Conservation (phyloP, 73 alveolate species). For the Paramecium pentaurelia region DNA sequence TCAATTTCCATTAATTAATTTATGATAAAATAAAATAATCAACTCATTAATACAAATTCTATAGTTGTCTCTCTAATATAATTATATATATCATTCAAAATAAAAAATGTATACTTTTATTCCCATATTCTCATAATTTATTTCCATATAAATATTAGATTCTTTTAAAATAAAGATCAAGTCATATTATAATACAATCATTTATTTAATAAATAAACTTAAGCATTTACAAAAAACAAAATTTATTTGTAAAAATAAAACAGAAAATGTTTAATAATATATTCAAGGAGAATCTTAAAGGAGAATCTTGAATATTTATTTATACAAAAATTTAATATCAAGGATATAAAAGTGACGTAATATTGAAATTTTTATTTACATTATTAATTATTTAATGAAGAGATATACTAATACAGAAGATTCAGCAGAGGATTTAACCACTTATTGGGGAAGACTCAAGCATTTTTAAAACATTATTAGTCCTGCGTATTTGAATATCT, state of each 20-base stretch:
- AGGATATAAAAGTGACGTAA: neutral
- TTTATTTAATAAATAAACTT: too few relatives aligned
- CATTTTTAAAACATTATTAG: slow-evolving; percentile 15
- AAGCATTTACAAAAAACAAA: too few relatives aligned
- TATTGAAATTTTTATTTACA: neutral
- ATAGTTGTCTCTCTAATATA: neutral
- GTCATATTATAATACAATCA: too few relatives aligned
- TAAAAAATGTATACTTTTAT: too few relatives aligned
- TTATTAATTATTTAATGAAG: slow-evolving; percentile 21
- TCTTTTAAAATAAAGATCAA: too few relatives aligned
- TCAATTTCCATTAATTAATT: slow-evolving; percentile 37
- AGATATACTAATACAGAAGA: neutral
- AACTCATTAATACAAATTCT: neutral
- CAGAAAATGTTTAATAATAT: too few relatives aligned
- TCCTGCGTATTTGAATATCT: neutral
- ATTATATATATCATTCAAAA: too few relatives aligned
- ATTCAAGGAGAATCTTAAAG: neutral
- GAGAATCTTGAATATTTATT: neutral
- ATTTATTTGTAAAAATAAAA: too few relatives aligned
- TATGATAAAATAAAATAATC: neutral
- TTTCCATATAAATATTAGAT: too few relatives aligned
- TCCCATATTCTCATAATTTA: too few relatives aligned
- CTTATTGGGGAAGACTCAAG: slow-evolving; percentile 50
- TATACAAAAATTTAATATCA: neutral
- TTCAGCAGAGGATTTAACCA: slow-evolving; percentile 36